Evolutionary conservation across 345 rosid species (phyloP).

Genomic region (Alliaria petiolata): DNA sequence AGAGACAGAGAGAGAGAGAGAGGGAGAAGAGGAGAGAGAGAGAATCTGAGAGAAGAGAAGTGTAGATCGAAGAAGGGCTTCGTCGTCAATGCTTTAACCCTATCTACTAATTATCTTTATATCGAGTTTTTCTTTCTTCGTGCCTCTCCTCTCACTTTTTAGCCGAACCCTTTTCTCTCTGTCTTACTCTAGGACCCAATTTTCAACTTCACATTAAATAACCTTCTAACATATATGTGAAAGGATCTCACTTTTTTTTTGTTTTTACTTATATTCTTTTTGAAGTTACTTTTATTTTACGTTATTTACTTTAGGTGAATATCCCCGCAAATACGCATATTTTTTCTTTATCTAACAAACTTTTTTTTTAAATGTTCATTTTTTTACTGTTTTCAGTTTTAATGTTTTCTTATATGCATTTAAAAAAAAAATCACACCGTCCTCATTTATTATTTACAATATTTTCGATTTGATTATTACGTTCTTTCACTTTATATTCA

Average conservation of each 20-base stretch:
- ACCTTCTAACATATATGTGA: not conserved
- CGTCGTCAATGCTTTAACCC: constrained; percentile 29
- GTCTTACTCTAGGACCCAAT: not conserved
- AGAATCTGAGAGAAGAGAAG: constrained; percentile 5
- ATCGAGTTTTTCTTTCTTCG: not conserved
- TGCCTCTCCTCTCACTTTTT: not conserved
- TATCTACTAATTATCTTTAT: constrained; percentile 23
- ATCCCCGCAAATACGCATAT: too few relatives aligned
- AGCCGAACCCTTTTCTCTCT: not conserved
- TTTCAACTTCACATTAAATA: not conserved
- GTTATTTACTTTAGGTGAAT: too few relatives aligned
- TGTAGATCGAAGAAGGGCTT: constrained; percentile 23
- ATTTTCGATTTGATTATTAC: too few relatives aligned
- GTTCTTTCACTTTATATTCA: too few relatives aligned
- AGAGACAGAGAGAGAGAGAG: too few relatives aligned
- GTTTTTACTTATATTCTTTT: not conserved
- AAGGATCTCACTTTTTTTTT: not conserved
- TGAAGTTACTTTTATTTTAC: too few relatives aligned
- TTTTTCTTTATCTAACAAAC: too few relatives aligned
- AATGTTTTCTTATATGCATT: too few relatives aligned
- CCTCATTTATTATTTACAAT: too few relatives aligned
- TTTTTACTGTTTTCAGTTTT: too few relatives aligned
- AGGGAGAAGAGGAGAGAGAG: not conserved
- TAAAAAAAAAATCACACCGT: too few relatives aligned
- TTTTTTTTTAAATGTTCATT: too few relatives aligned